Evolutionary conservation across 805 yeast genomes (phyloP), one percentile per base, ranked within the genome.

Genomic region (Candida xiaguanensis): DNA sequence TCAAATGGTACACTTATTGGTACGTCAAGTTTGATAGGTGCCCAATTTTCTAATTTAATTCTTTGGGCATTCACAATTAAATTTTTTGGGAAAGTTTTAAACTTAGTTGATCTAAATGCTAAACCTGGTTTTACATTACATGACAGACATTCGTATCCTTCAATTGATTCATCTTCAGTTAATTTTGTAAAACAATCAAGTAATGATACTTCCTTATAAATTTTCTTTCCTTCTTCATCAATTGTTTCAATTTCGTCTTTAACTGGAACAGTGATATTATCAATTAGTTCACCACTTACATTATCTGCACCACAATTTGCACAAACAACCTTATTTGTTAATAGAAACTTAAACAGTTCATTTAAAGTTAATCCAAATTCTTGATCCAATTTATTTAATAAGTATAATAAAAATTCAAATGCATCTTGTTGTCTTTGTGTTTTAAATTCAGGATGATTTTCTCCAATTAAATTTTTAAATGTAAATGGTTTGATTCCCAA

Each of bases 341-440:
- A 56, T 13, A 77, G 67, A 56, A 83, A 91, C 49, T 80, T 78
- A 52, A 91, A 80, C 12, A 70, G 49, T 36, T 74, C 71, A 41
- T 78, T 74, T 1, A 87, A 80, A 19, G 65, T 64, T 14, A 46
- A 37, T 0, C 65, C 59, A 22, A 74, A 62, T 35, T 67, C 58
- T 4, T 58, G 56, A 45, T 84, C 90, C 19, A 89, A 58, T 45
- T 77, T 73, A 40, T 82, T 84, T 20, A 81, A 53, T 7, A 91
- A 59, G 55, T 80, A 84, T 4, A 77, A 61, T 61, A 89, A 75
- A 55, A 89, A 93, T 58, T 93, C 99, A 67, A 81, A 85, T 0
- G 98, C 93, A 65, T 93, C 99, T 59, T 93, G 99, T 56, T 93
- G 99, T 49, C 80, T 78, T 72, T 82, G 85, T 0, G 95, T 81